phyloP scores from a whole-genome alignment of 1,139 yeast genomes.

The Lizanozyma gosingica region DNA sequence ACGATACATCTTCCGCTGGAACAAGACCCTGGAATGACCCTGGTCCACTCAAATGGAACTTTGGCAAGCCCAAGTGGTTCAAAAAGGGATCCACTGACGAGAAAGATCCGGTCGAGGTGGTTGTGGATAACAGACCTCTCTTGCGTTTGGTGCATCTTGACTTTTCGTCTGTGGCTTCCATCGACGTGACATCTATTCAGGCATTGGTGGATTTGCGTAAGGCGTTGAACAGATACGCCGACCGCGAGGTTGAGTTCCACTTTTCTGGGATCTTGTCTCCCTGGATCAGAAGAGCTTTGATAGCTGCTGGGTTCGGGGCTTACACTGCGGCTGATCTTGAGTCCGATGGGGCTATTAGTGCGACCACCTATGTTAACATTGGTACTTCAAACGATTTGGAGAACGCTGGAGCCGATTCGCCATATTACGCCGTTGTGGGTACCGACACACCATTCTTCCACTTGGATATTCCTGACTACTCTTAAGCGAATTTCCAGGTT shows the following conservation, averaged over 20 bases:
- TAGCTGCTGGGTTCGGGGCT: conserved; percentile 74
- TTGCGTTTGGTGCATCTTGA: conserved; percentile 71
- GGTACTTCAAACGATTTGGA: conserved; percentile 28
- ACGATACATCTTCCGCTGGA: conserved; percentile 39
- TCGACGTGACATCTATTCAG: conserved; percentile 77
- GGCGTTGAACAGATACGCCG: conserved; percentile 66
- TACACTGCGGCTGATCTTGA: conserved; percentile 14
- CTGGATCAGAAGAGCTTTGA: conserved; percentile 75
- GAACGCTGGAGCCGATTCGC: conserved; percentile 18
- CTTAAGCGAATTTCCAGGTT: too few species aligned
- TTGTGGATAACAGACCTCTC: conserved; percentile 50
- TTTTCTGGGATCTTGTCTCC: conserved; percentile 79
- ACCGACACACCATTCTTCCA: conserved; percentile 84
- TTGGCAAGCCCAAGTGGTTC: conserved; percentile 20
- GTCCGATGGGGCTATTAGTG: conserved; percentile 28
- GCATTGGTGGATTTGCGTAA: conserved; percentile 68
- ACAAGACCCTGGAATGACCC: conserved; percentile 92
- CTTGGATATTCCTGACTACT: conserved; percentile 73
- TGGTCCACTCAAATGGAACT: conserved; percentile 47
- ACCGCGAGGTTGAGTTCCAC: conserved; percentile 81
- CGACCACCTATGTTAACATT: conserved; percentile 31
- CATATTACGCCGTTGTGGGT: conserved; percentile 49
- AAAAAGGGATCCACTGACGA: conserved; percentile 5
- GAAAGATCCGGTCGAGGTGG: conserved; percentile 8
- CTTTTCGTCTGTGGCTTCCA: conserved; percentile 64